These are phyloP conservation scores for Punctularia strigosozonata DNA, from an alignment of 768 basidiomycete genomes.

Conservation along the genomic window DNA sequence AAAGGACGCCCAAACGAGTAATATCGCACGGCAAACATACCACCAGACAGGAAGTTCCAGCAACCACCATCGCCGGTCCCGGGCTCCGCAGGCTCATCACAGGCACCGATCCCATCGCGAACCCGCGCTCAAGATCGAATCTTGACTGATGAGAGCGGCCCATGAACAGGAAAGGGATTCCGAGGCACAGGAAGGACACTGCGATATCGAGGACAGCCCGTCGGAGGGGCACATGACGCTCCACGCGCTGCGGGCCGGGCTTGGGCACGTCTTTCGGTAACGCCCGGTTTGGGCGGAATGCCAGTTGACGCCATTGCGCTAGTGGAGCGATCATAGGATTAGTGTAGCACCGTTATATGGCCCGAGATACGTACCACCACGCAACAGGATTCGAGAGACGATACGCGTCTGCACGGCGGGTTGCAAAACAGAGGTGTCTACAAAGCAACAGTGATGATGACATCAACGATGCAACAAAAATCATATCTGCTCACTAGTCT, in stretches of 20 bases:
- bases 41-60: conserved; percentile 53
- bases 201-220: conserved; percentile 47
- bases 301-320: conserved; percentile 62
- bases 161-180: conserved; percentile 69
- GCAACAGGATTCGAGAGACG: conserved; percentile 55
- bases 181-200: conserved; percentile 55
- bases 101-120: conserved; percentile 19
- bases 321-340: neutral
- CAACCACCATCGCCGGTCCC: conserved; percentile 49
- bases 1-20: too few relatives aligned
- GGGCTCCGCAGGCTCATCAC: conserved; percentile 21
- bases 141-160: conserved; percentile 36
- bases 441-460: conserved; percentile 9
- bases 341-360: neutral
- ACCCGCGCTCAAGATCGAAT: conserved; percentile 52
- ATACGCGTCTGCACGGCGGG: conserved; percentile 46
- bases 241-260: conserved; percentile 12
- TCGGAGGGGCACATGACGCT: conserved; percentile 27
- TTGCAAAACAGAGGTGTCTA: conserved; percentile 25
- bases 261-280: conserved; percentile 40
- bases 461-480: conserved; percentile 4
- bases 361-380: conserved; percentile 40
- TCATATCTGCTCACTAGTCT: conserved; percentile 17
- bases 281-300: conserved; percentile 59
- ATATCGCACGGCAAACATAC: conserved; percentile 39